Conservation (phyloP, 106 monocot species). For the Dendrobium nobile region DNA sequence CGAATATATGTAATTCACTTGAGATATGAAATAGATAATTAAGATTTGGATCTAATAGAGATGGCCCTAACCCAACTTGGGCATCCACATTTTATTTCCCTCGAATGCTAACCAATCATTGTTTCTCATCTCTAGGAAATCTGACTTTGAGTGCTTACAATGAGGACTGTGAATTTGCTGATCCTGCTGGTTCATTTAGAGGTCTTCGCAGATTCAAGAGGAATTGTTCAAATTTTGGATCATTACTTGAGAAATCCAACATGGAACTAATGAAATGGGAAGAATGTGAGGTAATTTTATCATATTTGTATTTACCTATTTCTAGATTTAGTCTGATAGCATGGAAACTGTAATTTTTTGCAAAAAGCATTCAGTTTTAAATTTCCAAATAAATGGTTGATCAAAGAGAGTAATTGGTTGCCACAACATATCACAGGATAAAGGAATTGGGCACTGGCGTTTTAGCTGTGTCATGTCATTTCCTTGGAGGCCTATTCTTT, state of each 20-base stretch:
- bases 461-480: slow-evolving; percentile 93
- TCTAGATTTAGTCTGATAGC: neutral
- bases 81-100: neutral
- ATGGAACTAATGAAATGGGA: slow-evolving; percentile 99
- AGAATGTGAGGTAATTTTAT: slow-evolving; percentile 53
- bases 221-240: slow-evolving; percentile 91
- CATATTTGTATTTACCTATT: neutral
- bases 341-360: neutral
- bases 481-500: slow-evolving; percentile 98
- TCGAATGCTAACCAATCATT: neutral
- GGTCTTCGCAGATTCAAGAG: slow-evolving; percentile 73
- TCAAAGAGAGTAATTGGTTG: neutral
- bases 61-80: neutral
- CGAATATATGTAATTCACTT: neutral
- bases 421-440: slow-evolving; percentile 46
- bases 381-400: neutral
- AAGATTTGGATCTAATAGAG: neutral
- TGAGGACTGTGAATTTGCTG: slow-evolving; percentile 96
- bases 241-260: slow-evolving; percentile 64
- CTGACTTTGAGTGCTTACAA: slow-evolving; percentile 73
- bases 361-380: neutral
- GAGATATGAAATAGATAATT: neutral
- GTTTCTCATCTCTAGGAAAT: slow-evolving; percentile 43
- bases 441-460: slow-evolving; percentile 89
- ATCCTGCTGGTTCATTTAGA: slow-evolving; percentile 93